Evolutionary conservation across 169 alveolate species (phyloP).

Genomic region (Eimeria acervulina): DNA sequence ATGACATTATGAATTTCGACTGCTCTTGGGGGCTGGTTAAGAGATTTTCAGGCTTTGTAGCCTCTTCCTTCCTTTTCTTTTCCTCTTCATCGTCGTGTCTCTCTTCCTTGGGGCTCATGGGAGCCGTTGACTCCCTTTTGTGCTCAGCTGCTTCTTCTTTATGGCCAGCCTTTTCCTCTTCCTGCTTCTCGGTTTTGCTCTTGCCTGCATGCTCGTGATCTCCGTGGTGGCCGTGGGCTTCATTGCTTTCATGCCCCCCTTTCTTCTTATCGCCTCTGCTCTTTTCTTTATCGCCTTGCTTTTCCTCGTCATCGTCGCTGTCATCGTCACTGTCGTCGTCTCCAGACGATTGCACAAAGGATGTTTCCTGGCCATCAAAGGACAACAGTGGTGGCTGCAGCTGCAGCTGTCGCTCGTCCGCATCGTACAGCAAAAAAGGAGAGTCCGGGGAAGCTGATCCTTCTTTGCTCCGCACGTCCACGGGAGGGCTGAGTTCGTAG

Average conservation of each 20-base stretch:
- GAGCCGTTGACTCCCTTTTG: neutral
- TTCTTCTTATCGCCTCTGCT: neutral
- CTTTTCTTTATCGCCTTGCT: slow-evolving; percentile 11
- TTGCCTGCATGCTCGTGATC: neutral
- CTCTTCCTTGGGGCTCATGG: neutral
- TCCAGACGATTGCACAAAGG: slow-evolving; percentile 46
- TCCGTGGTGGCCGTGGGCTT: neutral
- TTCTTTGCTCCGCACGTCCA: neutral
- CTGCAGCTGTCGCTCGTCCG: neutral
- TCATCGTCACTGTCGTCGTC: slow-evolving; percentile 43
- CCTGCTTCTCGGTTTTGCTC: neutral
- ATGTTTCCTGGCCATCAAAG: neutral
- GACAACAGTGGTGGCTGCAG: slow-evolving; percentile 3
- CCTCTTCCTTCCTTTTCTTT: neutral
- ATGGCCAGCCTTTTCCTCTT: neutral
- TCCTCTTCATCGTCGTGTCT: neutral
- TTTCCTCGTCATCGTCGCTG: slow-evolving; percentile 17
- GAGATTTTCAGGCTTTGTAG: slow-evolving; percentile 14
- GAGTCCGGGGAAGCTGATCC: neutral
- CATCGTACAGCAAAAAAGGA: neutral
- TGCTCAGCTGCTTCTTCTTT: neutral
- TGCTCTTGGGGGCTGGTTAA: slow-evolving; percentile 53
- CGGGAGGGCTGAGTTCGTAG: neutral
- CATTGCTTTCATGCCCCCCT: neutral
- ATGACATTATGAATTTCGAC: slow-evolving; percentile 20